Evolutionary conservation across 2,329 filamentous ascomycete species (phyloP).

Genomic region (Diaporthe sp.): DNA sequence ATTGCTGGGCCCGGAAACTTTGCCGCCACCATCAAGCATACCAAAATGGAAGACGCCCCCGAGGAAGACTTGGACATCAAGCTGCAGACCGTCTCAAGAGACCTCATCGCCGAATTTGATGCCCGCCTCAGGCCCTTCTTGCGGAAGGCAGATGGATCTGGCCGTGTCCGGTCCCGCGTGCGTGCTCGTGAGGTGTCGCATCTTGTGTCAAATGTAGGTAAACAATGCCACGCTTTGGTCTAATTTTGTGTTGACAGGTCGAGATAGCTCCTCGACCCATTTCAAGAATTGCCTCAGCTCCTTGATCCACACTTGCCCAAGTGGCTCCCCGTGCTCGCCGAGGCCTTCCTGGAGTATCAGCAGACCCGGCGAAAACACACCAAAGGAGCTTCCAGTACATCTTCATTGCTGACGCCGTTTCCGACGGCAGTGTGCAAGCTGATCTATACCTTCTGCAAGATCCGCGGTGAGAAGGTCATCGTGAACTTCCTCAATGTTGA

Average conservation of each 20-base stretch:
- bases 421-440: conserved; percentile 82
- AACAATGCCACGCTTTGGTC: not conserved
- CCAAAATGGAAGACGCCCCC: conserved; percentile 67
- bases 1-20: not conserved
- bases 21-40: not conserved
- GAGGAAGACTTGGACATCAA: conserved; percentile 73
- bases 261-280: conserved; percentile 77
- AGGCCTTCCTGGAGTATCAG: conserved; percentile 80
- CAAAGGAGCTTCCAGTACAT: conserved; percentile 49
- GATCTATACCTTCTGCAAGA: conserved; percentile 93
- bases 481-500: conserved; percentile 93
- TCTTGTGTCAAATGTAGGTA: conserved; percentile 60
- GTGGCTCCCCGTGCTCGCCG: conserved; percentile 81
- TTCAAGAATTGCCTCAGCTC: conserved; percentile 95
- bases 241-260: conserved; percentile 41
- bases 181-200: conserved; percentile 63
- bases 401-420: conserved; percentile 65
- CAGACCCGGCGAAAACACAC: conserved; percentile 56
- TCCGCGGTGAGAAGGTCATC: conserved; percentile 93
- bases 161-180: conserved; percentile 63
- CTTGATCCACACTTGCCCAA: conserved; percentile 85
- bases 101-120: conserved; percentile 72
- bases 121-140: conserved; percentile 65
- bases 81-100: conserved; percentile 71
- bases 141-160: conserved; percentile 63